These are phyloP conservation scores for Ananas comosus DNA, from an alignment of 176 grass and related monocot genomes.

Conservation along the genomic window DNA sequence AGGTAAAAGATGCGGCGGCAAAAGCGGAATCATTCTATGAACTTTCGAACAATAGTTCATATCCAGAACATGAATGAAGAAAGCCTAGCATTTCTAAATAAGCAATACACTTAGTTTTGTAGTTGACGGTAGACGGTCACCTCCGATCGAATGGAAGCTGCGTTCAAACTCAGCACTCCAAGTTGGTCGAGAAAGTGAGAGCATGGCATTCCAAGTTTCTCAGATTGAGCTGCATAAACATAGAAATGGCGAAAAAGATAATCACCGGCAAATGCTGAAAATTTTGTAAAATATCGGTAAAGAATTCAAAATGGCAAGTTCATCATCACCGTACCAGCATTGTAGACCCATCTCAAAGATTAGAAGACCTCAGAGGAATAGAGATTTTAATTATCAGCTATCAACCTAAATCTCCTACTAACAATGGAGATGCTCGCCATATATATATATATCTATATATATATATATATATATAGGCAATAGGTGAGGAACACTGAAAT, in stretches of 20 bases:
- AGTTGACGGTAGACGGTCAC: not conserved
- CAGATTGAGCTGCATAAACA: constrained; percentile 69
- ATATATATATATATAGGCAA: too few species aligned
- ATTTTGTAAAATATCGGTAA: not conserved
- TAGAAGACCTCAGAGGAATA: too few species aligned
- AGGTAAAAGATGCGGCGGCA: too few species aligned
- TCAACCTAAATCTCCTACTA: too few species aligned
- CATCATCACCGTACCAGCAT: not conserved
- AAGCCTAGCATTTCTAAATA: not conserved
- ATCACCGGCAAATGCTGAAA: not conserved
- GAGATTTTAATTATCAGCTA: too few species aligned
- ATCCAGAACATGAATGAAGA: too few species aligned
- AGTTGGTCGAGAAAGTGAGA: constrained; percentile 69
- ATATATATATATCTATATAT: too few species aligned
- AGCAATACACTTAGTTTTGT: not conserved
- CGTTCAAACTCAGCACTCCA: constrained; percentile 34
- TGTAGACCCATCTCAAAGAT: too few species aligned
- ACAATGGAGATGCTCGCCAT: too few species aligned
- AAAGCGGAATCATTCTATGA: too few species aligned
- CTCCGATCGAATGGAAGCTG: not conserved
- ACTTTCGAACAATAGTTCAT: too few species aligned
- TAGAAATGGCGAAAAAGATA: not conserved
- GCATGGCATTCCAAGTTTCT: constrained; percentile 83
- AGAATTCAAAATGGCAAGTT: not conserved
- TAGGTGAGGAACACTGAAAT: too few species aligned